phyloP scores from a whole-genome alignment of 2,329 filamentous ascomycete genomes.

The Paraphaeosphaeria sporulosa region DNA sequence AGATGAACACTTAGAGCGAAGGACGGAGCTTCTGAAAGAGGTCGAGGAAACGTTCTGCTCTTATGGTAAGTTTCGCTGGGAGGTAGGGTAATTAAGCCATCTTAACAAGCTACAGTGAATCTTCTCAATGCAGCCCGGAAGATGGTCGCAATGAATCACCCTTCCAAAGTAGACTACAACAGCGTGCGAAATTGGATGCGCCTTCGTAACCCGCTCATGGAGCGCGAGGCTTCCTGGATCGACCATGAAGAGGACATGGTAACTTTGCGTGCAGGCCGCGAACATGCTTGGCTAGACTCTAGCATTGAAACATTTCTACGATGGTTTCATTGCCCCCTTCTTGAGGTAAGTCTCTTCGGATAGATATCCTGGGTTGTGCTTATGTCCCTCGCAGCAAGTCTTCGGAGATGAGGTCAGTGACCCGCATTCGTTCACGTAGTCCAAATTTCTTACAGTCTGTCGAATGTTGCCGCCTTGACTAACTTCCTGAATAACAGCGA shows the following conservation, averaged over 20 bases:
- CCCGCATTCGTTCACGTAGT: no score
- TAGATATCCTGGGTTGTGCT: not conserved
- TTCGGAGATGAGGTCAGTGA: conserved; percentile 18
- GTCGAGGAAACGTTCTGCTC: conserved; percentile 19
- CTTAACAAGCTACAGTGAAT: not conserved
- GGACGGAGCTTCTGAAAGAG: conserved; percentile 12
- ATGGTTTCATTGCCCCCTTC: conserved; percentile 22
- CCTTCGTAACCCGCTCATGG: conserved; percentile 13
- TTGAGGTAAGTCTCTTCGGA: conserved; percentile 16
- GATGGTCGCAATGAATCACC: conserved; percentile 25
- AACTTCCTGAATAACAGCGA: not conserved
- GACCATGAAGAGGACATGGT: conserved; percentile 52
- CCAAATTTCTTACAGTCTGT: no score
- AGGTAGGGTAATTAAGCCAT: not conserved
- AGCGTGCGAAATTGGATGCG: conserved; percentile 13
- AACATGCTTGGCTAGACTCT: conserved; percentile 52
- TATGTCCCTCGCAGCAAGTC: not conserved
- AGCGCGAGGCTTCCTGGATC: conserved; percentile 44
- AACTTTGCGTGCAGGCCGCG: conserved; percentile 44
- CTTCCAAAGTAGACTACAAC: conserved; percentile 33
- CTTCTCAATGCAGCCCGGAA: not conserved
- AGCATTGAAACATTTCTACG: conserved; percentile 35
- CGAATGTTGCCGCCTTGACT: no score
- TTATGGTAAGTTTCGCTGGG: conserved; percentile 17
- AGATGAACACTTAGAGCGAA: not conserved